phyloP scores from a whole-genome alignment of 345 rosid species.

The Bretschneidera sinensis region DNA sequence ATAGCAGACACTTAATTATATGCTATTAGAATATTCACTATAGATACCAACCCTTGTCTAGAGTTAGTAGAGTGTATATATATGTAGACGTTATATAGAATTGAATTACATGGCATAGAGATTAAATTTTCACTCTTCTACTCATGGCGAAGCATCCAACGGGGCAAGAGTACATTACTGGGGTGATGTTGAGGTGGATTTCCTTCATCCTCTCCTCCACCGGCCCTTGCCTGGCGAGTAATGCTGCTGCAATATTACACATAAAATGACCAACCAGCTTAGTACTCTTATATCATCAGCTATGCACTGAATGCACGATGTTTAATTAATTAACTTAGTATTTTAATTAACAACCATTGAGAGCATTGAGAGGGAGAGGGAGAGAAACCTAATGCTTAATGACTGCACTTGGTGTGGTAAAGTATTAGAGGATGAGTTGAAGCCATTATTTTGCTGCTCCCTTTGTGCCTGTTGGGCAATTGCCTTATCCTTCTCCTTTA shows the following conservation, averaged over 20 bases:
- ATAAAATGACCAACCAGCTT: too few species aligned
- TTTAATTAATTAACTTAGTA: neutral
- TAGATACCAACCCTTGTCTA: too few species aligned
- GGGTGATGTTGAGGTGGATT: conserved; percentile 15
- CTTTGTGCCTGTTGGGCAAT: conserved; percentile 25
- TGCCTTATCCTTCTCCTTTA: conserved; percentile 69
- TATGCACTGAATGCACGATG: neutral
- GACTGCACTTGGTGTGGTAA: conserved; percentile 31
- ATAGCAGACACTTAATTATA: too few species aligned
- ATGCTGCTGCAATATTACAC: conserved; percentile 13
- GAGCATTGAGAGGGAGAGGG: conserved; percentile 6
- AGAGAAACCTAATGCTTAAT: conserved; percentile 38
- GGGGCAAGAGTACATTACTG: conserved; percentile 35
- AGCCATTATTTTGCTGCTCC: conserved; percentile 27
- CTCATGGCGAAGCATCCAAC: conserved; percentile 51
- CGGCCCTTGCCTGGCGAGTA: conserved; percentile 11
- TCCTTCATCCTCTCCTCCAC: conserved; percentile 24
- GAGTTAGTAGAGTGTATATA: too few species aligned
- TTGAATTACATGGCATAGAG: too few species aligned
- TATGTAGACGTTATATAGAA: too few species aligned
- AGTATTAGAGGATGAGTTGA: conserved; percentile 34
- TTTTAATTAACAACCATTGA: neutral
- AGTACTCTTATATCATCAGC: too few species aligned
- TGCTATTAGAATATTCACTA: too few species aligned
- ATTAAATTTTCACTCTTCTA: neutral